phyloP scores from a whole-genome alignment of 2,329 filamentous ascomycete genomes.

The Trichoderma asperellum region DNA sequence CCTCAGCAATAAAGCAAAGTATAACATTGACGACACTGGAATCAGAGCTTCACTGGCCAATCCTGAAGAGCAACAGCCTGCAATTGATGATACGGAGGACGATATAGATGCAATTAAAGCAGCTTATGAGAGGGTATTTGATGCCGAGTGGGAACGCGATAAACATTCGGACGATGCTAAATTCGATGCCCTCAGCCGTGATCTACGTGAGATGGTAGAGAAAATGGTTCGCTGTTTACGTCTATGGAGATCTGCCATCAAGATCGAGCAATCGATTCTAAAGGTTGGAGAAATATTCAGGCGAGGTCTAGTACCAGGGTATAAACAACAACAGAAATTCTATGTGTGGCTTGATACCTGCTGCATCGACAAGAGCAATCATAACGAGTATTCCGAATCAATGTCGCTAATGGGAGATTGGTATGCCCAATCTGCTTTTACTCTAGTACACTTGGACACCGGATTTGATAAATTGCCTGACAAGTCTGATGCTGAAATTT shows the following conservation, averaged over 20 bases:
- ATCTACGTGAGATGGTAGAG: constrained; percentile 23
- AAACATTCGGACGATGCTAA: not conserved
- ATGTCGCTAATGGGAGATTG: constrained; percentile 28
- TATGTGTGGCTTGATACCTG: constrained; percentile 26
- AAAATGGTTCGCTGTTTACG: constrained; percentile 24
- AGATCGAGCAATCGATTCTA: constrained; percentile 25
- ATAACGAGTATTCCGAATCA: constrained; percentile 24
- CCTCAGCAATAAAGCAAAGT: constrained; percentile 7
- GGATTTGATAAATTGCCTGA: not conserved
- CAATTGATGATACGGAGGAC: not conserved
- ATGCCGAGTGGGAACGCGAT: constrained; percentile 20
- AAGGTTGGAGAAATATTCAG: constrained; percentile 22
- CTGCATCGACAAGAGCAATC: constrained; percentile 27
- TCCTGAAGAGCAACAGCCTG: too few relatives aligned
- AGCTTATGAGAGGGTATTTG: constrained; percentile 10
- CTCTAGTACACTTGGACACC: constrained; percentile 21
- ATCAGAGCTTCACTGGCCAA: not conserved
- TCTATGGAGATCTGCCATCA: constrained; percentile 29
- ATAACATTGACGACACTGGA: not conserved
- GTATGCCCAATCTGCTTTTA: constrained; percentile 26
- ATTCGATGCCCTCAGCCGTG: constrained; percentile 7
- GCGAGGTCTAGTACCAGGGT: not conserved
- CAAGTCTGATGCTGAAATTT: constrained; percentile 2
- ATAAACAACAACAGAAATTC: constrained; percentile 1
- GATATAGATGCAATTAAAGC: not conserved